Base-by-base conservation (phyloP, 768 basidiomycete species). In the Dendrothele bispora region DNA sequence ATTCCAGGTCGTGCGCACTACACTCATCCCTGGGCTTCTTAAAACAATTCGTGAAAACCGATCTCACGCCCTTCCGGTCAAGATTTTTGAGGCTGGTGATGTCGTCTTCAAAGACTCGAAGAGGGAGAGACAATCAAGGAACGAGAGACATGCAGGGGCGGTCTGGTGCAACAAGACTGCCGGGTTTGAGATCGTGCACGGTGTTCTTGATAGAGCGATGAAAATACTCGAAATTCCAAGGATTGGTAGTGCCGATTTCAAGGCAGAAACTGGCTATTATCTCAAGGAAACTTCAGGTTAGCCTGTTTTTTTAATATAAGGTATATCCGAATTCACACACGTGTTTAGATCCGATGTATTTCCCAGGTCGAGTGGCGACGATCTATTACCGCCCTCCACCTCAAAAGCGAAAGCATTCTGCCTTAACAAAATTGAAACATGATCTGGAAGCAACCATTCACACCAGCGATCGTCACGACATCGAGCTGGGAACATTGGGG, bases 1-100 rank as follows among this genome's bases (percentile, higher is more conserved):
- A 66, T 98, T 97, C 71, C 97, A 99, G 70, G 88, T 98, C 49
- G 93, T 98, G 36, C 89, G 97, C 53, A 98, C 97, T 2, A 92
- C 95, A 22, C 84, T 99, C 45, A 73, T 99, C 6, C 95, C 95
- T 12, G 97, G 97, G 42, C 82, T 99, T 37, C 83, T 99, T 57
- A 99, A 99, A 72, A 97, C 95, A 15, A 75, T 97, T 37, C 87
- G 97, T 57, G 97, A 99, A 72, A 99, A 99, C 72, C 84, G 90
- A 43, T 91, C 91, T 53, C 92, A 97, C 55, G 64, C 95, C 1
- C 76, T 99, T 12, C 97, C 97, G 3, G 82, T 98, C 64, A 88
- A 84, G 52, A 81, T 98, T 49, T 99, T 98, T 63, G 97, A 99
- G 68, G 80, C 89, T 2, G 86, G 91, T 5, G 97, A 99, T 62